Conservation (phyloP, 495 filamentous ascomycete species). For the Podospora tetraspora region DNA sequence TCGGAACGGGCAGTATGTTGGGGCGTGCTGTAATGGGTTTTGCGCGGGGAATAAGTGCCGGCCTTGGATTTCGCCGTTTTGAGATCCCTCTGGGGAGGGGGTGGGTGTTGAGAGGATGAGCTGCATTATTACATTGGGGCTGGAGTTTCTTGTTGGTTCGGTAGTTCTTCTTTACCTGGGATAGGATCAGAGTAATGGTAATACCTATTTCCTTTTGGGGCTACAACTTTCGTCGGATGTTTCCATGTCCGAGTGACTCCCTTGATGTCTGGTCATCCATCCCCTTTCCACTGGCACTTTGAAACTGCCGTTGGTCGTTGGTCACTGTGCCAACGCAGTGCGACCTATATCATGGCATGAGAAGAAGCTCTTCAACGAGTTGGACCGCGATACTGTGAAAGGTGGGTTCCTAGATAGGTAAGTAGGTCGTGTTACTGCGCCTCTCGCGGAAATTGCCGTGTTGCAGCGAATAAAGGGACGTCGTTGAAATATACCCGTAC, state of each 20-base stretch:
- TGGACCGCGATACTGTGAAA: too few species aligned
- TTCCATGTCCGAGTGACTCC: neutral
- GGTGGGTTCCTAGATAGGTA: too few species aligned
- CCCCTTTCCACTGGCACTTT: too few species aligned
- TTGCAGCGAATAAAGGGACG: too few species aligned
- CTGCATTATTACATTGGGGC: neutral
- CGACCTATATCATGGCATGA: too few species aligned
- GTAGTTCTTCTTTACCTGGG: neutral
- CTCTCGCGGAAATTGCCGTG: neutral
- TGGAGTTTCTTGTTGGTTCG: neutral
- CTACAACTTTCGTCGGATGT: too few species aligned
- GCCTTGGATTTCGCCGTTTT: conserved; percentile 22
- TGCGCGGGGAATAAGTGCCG: conserved; percentile 31
- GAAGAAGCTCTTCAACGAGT: too few species aligned
- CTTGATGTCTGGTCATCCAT: neutral
- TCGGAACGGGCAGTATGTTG: conserved; percentile 23
- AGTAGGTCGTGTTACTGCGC: neutral
- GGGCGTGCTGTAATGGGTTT: conserved; percentile 28
- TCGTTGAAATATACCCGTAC: neutral
- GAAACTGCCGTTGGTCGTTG: neutral
- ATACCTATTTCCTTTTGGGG: too few species aligned
- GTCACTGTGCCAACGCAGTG: too few species aligned
- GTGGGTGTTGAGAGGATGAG: too few species aligned
- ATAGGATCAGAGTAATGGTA: neutral
- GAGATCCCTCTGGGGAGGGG: neutral